Base-by-base conservation (phyloP, 2,329 filamentous ascomycete species). In the Elsinoe australis region DNA sequence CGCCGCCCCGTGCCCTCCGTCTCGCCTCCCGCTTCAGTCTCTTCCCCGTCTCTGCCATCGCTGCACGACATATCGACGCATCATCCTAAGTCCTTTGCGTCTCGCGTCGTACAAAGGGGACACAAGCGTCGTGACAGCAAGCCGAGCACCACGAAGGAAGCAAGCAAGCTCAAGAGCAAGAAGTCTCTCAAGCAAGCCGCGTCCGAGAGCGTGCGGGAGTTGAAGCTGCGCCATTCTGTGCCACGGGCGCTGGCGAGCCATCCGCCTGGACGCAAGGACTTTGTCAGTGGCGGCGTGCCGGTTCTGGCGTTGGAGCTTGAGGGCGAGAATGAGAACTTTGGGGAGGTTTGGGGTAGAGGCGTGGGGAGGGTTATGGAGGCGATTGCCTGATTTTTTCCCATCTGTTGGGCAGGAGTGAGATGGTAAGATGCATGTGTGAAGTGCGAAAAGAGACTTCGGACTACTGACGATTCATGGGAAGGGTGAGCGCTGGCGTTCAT, bases 401-500 rank as follows among this genome's bases (percentile, higher is more conserved):
- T n/a, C n/a, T n/a, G n/a, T n/a, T n/a, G n/a, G n/a, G n/a, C n/a
- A 12, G 26, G 26, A 29, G 26, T 29, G 6, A 7, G 26, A 29
- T 12, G 26, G 12, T 29, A 12, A 29, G 26, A 29, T 29, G 26
- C n/a, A n/a, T n/a, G n/a, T n/a, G n/a, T n/a, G n/a, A n/a, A n/a
- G n/a, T n/a, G n/a, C n/a, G n/a, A n/a, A n/a, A n/a, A n/a, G n/a
- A n/a, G n/a, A n/a, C n/a, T n/a, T n/a, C n/a, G n/a, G n/a, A n/a
- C n/a, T n/a, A n/a, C n/a, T n/a, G n/a, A n/a, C n/a, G n/a, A n/a
- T n/a, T n/a, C n/a, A n/a, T n/a, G n/a, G n/a, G n/a, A n/a, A n/a
- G n/a, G n/a, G n/a, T n/a, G 15, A 41, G 36, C 36, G 36, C 36
- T 26, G 36, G 36, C 36, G 21, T 21, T 36, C n/a, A 15, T 32